Percentiles rank a stretch among this genome's conserved stretches.
Conservation (phyloP, 179 eudicot genomes). For the Vitellaria paradoxa region DNA sequence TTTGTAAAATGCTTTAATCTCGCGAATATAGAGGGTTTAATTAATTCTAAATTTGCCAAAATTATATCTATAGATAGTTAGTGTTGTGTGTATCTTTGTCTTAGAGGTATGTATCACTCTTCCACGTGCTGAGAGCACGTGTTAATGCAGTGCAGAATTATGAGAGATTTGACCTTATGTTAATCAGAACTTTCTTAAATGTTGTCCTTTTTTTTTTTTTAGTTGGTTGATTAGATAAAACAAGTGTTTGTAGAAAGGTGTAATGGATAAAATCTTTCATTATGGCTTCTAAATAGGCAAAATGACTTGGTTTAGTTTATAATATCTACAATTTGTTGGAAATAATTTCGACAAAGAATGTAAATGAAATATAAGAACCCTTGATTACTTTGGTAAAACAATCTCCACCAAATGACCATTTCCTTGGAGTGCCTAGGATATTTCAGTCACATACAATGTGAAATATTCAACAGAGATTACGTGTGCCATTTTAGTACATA, state of each 20-base stretch:
- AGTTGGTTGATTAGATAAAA: too few species aligned
- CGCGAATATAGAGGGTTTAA: neutral
- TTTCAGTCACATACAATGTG: conserved; percentile 61
- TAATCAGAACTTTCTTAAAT: too few species aligned
- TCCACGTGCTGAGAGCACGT: too few species aligned
- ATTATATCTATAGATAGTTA: too few species aligned
- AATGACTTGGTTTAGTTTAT: neutral
- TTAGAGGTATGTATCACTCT: too few species aligned
- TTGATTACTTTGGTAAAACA: conserved; percentile 68
- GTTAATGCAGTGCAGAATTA: too few species aligned
- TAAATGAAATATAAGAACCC: conserved; percentile 6
- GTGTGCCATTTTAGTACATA: conserved; percentile 76
- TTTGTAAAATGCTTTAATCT: neutral
- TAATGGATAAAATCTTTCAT: neutral
- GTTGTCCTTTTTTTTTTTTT: too few species aligned
- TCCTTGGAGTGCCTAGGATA: conserved; percentile 59
- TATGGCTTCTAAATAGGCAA: neutral
- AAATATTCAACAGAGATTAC: conserved; percentile 56
- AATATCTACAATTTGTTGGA: neutral
- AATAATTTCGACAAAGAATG: neutral
- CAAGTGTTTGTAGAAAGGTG: neutral
- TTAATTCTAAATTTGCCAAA: too few species aligned
- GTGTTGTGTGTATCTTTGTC: too few species aligned
- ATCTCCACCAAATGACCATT: conserved; percentile 69
- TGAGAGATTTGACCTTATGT: too few species aligned